Percentiles rank a stretch among this genome's conserved stretches.
These are phyloP conservation scores for Penicillium sp. DNA, from an alignment of 2,329 filamentous ascomycete species.

Conservation along the genomic window DNA sequence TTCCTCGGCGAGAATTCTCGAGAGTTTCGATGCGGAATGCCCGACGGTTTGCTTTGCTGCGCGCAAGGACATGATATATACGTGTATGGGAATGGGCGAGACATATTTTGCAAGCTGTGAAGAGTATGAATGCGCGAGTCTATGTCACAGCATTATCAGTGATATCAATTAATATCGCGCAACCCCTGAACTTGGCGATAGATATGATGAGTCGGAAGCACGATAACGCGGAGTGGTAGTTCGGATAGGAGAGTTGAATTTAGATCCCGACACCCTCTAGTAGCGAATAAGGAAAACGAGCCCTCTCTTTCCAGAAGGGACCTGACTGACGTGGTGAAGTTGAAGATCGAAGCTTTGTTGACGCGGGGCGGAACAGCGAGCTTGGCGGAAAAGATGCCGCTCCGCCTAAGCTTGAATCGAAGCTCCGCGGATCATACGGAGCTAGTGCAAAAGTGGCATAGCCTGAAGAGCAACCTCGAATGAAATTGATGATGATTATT, in stretches of 20 bases:
- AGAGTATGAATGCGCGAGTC: background rate
- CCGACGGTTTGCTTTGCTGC: slow-evolving; percentile 41
- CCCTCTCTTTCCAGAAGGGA: background rate
- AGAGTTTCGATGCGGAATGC: slow-evolving; percentile 34
- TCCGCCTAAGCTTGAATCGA: background rate
- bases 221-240: background rate
- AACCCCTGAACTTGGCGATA: slow-evolving; percentile 3
- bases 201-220: background rate
- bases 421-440: background rate
- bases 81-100: slow-evolving; percentile 58
- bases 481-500: background rate
- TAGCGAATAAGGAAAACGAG: background rate
- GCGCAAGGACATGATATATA: slow-evolving; percentile 64
- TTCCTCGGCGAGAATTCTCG: slow-evolving; percentile 32
- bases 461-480: background rate
- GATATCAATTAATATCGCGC: background rate
- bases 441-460: background rate
- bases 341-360: background rate
- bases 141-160: background rate
- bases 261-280: no score
- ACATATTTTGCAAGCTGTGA: slow-evolving; percentile 36
- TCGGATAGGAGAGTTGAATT: background rate
- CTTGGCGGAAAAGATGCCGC: background rate
- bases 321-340: background rate
- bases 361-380: slow-evolving; percentile 4